A percentile compares a stretch with the other conserved stretches of the same genome.
Evolutionary conservation across 192 early-diverging fungal genomes (phyloP).

Genomic region (Coemansia javaensis): DNA sequence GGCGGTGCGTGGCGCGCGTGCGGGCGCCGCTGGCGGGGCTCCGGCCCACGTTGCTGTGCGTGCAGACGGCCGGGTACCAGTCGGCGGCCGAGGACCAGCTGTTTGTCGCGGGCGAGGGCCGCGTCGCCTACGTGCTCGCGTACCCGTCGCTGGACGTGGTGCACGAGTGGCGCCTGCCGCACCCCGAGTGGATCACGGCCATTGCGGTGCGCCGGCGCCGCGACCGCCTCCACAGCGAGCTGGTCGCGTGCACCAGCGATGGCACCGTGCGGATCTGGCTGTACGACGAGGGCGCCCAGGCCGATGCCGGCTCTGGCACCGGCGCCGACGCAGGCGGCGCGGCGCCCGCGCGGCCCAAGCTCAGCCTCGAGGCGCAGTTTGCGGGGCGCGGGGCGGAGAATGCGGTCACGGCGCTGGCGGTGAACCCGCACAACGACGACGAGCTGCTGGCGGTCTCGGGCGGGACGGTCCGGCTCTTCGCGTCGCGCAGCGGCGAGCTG

Average conservation of each 20-base stretch:
- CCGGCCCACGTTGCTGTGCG: conserved; percentile 18
- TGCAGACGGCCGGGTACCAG: conserved; percentile 40
- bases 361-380: conserved; percentile 32
- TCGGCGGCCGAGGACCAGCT: conserved; percentile 38
- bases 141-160: conserved; percentile 43
- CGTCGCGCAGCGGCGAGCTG: conserved; percentile 30
- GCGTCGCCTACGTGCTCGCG: conserved; percentile 22
- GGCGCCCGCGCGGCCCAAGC: not conserved
- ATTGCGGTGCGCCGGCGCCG: conserved; percentile 35
- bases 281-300: conserved; percentile 40
- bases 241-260: conserved; percentile 39
- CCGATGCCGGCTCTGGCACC: conserved; percentile 1
- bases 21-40: conserved; percentile 23
- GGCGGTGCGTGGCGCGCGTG: conserved; percentile 38
- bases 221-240: conserved; percentile 40
- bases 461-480: conserved; percentile 34
- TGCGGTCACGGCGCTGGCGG: conserved; percentile 14
- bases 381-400: conserved; percentile 19
- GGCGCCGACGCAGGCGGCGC: not conserved
- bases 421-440: conserved; percentile 43
- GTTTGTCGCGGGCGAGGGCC: conserved; percentile 37
- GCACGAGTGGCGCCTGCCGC: conserved; percentile 38
- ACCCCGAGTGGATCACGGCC: conserved; percentile 39
- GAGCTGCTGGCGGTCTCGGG: conserved; percentile 46
- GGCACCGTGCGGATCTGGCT: conserved; percentile 45